These are phyloP conservation scores for Amphirosellinia nigrospora DNA, from an alignment of 495 filamentous ascomycete genomes.

Conservation along the genomic window DNA sequence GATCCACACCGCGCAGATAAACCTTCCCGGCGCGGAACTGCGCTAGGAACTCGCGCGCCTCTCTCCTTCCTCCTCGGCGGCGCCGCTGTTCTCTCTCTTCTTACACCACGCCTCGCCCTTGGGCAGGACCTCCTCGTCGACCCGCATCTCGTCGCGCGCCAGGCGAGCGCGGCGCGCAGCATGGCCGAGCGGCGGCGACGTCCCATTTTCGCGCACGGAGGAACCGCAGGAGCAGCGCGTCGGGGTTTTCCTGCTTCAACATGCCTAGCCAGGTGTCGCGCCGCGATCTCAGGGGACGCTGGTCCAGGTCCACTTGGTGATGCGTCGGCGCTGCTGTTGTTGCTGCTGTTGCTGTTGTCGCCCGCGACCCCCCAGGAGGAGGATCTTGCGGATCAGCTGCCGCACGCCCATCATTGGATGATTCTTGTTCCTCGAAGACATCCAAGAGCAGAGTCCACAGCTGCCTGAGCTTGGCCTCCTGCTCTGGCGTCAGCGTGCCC, in stretches of 20 bases:
- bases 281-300: neutral
- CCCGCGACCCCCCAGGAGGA: neutral
- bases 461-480: constrained; percentile 18
- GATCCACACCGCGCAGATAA: constrained; percentile 14
- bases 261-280: constrained; percentile 18
- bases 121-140: constrained; percentile 2
- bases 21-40: constrained; percentile 19
- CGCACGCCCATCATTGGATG: neutral
- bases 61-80: constrained; percentile 1
- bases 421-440: too few species aligned
- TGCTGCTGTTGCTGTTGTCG: too few species aligned
- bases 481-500: constrained; percentile 8
- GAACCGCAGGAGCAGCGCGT: constrained; percentile 84
- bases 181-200: constrained; percentile 62
- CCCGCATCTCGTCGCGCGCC: constrained; percentile 5
- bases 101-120: constrained; percentile 17
- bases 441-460: constrained; percentile 5
- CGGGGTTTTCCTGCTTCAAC: constrained; percentile 52
- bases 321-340: neutral
- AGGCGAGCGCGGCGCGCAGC: constrained; percentile 7
- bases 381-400: constrained; percentile 3
- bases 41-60: neutral
- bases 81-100: neutral
- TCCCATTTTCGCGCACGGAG: constrained; percentile 91
- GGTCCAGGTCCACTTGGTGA: constrained; percentile 7